Percentiles rank a stretch among this genome's conserved stretches.
These are phyloP conservation scores for Pythium insidiosum DNA, from an alignment of 352 stramenopile species.

Conservation along the genomic window DNA sequence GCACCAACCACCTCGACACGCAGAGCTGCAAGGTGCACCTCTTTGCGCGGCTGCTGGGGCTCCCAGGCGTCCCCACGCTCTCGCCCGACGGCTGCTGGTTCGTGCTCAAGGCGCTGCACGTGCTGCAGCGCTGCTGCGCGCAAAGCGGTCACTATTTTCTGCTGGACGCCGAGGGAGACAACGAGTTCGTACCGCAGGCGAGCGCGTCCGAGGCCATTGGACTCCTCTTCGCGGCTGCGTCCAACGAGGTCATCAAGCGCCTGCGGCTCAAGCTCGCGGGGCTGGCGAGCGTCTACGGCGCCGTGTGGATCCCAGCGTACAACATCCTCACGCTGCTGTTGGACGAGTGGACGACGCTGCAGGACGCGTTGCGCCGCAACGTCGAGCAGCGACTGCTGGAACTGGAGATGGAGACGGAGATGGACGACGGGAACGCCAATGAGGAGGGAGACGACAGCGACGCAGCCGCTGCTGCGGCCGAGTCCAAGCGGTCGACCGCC, in stretches of 20 bases:
- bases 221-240: conserved; percentile 20
- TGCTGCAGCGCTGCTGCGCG: conserved; percentile 29
- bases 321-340: conserved; percentile 33
- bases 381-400: conserved; percentile 19
- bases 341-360: conserved; percentile 34
- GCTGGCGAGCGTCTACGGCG: conserved; percentile 39
- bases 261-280: conserved; percentile 27
- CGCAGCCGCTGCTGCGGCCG: too few relatives aligned
- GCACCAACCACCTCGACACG: conserved; percentile 32
- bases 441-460: too few relatives aligned
- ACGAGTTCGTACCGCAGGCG: conserved; percentile 38
- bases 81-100: conserved; percentile 43
- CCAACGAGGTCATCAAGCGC: conserved; percentile 35
- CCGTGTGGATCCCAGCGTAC: conserved; percentile 46
- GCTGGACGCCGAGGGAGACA: conserved; percentile 28
- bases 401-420: conserved; percentile 2
- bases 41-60: conserved; percentile 29
- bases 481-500: too few relatives aligned
- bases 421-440: too few relatives aligned
- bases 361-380: conserved; percentile 13
- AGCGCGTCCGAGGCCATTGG: conserved; percentile 30
- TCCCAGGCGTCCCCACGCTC: conserved; percentile 29
- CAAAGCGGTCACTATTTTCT: conserved; percentile 35
- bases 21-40: conserved; percentile 52
- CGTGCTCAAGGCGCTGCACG: conserved; percentile 31